Evolutionary conservation across 139 green algal genomes (phyloP).

Genomic region (Picochlorum sp.): DNA sequence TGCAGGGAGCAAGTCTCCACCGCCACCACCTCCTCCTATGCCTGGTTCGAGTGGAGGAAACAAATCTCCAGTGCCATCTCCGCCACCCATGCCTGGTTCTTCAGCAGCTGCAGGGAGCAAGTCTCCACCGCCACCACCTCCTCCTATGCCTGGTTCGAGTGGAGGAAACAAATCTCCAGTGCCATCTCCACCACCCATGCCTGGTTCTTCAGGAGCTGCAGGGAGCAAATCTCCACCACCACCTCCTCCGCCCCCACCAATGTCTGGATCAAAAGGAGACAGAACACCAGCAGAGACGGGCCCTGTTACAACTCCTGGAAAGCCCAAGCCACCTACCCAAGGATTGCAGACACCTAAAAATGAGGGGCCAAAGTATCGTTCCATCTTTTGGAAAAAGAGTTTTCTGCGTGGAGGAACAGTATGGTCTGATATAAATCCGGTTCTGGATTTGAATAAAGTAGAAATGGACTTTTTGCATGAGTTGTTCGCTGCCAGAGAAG

Average conservation of each 20-base stretch:
- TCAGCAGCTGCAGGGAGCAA: neutral
- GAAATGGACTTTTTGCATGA: slow-evolving; percentile 12
- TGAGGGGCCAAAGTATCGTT: neutral
- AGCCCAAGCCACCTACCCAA: neutral
- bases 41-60: neutral
- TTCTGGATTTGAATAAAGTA: slow-evolving; percentile 7
- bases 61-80: neutral
- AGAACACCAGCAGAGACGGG: neutral
- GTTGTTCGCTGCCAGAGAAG: slow-evolving; percentile 19
- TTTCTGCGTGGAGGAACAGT: slow-evolving; percentile 21
- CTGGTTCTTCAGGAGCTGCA: too few species aligned
- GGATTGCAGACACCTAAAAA: neutral
- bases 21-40: neutral
- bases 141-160: neutral
- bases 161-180: neutral
- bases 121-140: neutral
- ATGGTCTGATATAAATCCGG: slow-evolving; percentile 26
- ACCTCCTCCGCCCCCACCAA: slow-evolving; percentile 3
- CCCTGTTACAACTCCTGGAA: neutral
- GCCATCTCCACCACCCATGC: neutral
- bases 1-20: neutral
- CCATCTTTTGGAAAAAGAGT: slow-evolving; percentile 44
- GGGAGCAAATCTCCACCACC: neutral
- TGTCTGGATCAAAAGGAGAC: neutral
- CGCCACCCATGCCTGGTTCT: slow-evolving; percentile 8